A percentile compares a stretch with the other conserved stretches of the same genome.
Evolutionary conservation across 768 basidiomycete species (phyloP).

Genomic region (Tephrocybe sp.): DNA sequence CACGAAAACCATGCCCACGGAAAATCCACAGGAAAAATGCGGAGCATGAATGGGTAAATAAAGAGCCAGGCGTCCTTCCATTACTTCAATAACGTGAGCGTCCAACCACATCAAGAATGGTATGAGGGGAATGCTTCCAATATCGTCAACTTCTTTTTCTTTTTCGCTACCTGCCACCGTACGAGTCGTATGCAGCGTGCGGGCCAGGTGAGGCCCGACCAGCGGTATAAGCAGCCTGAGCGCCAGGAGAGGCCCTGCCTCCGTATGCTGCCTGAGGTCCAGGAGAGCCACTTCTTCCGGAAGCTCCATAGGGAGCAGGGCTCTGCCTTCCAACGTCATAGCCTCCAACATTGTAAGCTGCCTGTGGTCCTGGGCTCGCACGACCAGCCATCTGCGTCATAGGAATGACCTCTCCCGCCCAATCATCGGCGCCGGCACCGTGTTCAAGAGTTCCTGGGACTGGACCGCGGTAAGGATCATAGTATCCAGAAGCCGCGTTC

Average conservation of each 20-base stretch:
- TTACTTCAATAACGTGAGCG: slow-evolving; percentile 8
- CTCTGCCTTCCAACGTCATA: slow-evolving; percentile 34
- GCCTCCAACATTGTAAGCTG: slow-evolving; percentile 30
- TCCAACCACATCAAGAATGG: slow-evolving; percentile 12
- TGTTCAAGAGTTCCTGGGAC: slow-evolving; percentile 64
- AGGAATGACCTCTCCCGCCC: slow-evolving; percentile 62
- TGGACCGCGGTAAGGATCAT: slow-evolving; percentile 84
- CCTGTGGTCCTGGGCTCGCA: slow-evolving; percentile 38
- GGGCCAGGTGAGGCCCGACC: slow-evolving; percentile 39
- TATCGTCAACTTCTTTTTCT: not conserved
- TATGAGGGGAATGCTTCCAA: slow-evolving; percentile 8
- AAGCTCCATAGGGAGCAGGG: slow-evolving; percentile 37
- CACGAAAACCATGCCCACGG: slow-evolving; percentile 3
- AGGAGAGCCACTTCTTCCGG: slow-evolving; percentile 42
- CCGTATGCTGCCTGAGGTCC: slow-evolving; percentile 47
- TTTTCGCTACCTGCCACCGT: slow-evolving; percentile 13
- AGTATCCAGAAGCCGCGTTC: slow-evolving; percentile 46
- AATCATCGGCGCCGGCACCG: slow-evolving; percentile 32
- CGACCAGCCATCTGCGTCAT: slow-evolving; percentile 65
- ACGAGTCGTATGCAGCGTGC: slow-evolving; percentile 35
- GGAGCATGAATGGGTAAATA: slow-evolving; percentile 7
- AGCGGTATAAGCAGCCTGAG: slow-evolving; percentile 32
- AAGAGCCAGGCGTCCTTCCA: slow-evolving; percentile 13
- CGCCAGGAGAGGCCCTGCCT: slow-evolving; percentile 32
- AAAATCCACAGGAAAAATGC: slow-evolving; percentile 10